Evolutionary conservation across 2,329 filamentous ascomycete genomes (phyloP).

Genomic region (Hymenoscyphus fructigenus): DNA sequence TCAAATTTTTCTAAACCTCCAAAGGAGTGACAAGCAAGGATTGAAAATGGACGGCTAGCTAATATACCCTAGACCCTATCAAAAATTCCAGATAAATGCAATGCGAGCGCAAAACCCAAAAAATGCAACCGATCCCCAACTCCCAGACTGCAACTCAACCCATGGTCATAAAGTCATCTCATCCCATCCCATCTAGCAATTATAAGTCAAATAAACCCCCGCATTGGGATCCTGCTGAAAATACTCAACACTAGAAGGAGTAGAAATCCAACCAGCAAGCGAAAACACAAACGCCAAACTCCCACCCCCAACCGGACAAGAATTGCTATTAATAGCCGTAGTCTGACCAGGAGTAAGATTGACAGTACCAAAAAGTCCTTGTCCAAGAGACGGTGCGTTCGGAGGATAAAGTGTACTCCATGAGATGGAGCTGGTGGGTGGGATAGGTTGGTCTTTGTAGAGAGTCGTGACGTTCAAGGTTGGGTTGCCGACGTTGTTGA

Average conservation of each 20-base stretch:
- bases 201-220: conserved; percentile 11
- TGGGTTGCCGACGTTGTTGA: conserved; percentile 16
- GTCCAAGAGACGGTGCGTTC: conserved; percentile 37
- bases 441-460: conserved; percentile 11
- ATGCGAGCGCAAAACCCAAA: too few species aligned
- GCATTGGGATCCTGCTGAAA: neutral
- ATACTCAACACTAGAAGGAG: conserved; percentile 34
- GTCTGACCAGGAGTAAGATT: conserved; percentile 13
- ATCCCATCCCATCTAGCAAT: conserved; percentile 7
- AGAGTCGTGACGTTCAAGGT: conserved; percentile 22
- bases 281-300: conserved; percentile 22
- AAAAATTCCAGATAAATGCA: too few species aligned
- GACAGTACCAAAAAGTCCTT: conserved; percentile 35
- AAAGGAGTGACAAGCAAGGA: too few species aligned
- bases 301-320: conserved; percentile 18
- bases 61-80: too few species aligned
- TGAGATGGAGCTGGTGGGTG: conserved; percentile 13
- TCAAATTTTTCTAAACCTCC: too few species aligned
- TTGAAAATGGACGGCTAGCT: too few species aligned
- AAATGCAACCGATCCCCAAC: too few species aligned
- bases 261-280: conserved; percentile 16
- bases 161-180: too few species aligned
- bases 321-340: conserved; percentile 19
- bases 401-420: conserved; percentile 20
- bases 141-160: too few species aligned